Conservation (phyloP, 2,329 filamentous ascomycete species). For the Bipolaris bicolor region DNA sequence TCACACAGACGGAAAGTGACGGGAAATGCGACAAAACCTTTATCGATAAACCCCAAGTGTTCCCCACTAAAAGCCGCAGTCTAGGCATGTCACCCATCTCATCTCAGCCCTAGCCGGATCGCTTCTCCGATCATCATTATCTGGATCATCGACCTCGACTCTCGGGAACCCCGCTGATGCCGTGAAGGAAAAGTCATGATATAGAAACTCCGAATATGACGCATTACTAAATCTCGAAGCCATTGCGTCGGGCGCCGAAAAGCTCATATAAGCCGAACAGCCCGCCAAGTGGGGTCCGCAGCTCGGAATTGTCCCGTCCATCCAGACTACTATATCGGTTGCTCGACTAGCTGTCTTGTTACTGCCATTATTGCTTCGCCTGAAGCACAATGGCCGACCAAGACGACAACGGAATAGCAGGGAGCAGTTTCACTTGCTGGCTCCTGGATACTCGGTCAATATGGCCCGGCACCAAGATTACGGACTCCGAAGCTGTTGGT, state of each 20-base stretch:
- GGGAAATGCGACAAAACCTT: conserved; percentile 6
- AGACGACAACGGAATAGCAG: conserved; percentile 14
- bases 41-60: conserved; percentile 23
- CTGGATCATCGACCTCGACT: conserved; percentile 8
- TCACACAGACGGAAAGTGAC: conserved; percentile 14
- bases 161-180: conserved; percentile 15
- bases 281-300: conserved; percentile 1
- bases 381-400: conserved; percentile 17
- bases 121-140: conserved; percentile 5
- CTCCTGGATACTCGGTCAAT: conserved; percentile 56
- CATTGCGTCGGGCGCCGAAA: neutral
- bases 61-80: conserved; percentile 11
- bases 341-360: neutral
- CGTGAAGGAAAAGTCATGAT: conserved; percentile 3
- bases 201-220: conserved; percentile 6
- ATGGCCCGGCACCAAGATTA: conserved; percentile 56
- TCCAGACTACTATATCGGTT: conserved; percentile 3
- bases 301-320: neutral
- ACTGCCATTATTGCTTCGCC: neutral
- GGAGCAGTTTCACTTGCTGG: conserved; percentile 52
- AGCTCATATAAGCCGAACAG: conserved; percentile 4
- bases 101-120: conserved; percentile 6
- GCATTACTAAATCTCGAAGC: neutral
- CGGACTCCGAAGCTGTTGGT: conserved; percentile 24
- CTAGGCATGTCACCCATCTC: conserved; percentile 5